phyloP scores from a whole-genome alignment of 768 basidiomycete genomes.

The Kondoa subrosea region DNA sequence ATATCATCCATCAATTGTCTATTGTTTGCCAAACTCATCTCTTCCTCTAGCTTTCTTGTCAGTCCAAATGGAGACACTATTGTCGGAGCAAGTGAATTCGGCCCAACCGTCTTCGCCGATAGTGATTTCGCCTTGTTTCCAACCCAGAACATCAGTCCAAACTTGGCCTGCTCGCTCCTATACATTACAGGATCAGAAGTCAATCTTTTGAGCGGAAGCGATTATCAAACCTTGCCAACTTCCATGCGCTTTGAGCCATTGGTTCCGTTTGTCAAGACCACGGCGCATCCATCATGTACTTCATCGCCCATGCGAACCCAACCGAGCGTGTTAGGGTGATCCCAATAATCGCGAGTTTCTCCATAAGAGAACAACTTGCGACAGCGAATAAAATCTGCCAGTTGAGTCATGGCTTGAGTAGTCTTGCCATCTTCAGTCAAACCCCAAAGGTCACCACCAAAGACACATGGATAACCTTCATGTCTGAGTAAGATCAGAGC shows the following conservation, averaged over 20 bases:
- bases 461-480: constrained; percentile 35
- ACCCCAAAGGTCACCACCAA: constrained; percentile 34
- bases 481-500: constrained; percentile 34
- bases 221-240: constrained; percentile 30
- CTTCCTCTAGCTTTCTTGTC: constrained; percentile 35
- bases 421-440: constrained; percentile 31
- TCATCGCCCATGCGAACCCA: constrained; percentile 36
- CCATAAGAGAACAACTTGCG: constrained; percentile 30
- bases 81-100: constrained; percentile 34
- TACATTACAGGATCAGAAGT: constrained; percentile 10
- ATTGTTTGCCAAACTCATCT: constrained; percentile 34
- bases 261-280: constrained; percentile 28
- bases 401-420: constrained; percentile 31
- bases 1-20: neutral
- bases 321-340: constrained; percentile 34
- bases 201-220: neutral
- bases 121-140: constrained; percentile 36
- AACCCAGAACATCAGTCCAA: constrained; percentile 39
- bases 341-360: constrained; percentile 33
- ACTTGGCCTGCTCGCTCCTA: constrained; percentile 37
- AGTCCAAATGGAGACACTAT: constrained; percentile 34
- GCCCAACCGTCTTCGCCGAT: constrained; percentile 39
- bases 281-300: constrained; percentile 33
- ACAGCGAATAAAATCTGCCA: constrained; percentile 32
- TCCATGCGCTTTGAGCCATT: constrained; percentile 35